Evolutionary conservation across 192 early-diverging fungal genomes (phyloP).

Genomic region (Coemansia sp.): DNA sequence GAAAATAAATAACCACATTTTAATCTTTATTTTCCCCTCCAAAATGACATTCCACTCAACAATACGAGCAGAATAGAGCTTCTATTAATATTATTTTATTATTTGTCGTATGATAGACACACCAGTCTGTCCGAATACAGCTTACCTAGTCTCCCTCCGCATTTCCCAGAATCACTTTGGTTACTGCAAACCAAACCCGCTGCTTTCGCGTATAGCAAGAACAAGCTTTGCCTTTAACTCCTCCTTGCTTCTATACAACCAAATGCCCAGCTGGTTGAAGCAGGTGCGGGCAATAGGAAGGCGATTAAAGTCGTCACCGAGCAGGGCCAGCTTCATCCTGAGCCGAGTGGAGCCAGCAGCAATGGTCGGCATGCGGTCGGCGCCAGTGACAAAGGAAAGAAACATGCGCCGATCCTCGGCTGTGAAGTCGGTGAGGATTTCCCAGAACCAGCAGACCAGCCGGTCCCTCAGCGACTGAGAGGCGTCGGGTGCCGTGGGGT

Average conservation of each 20-base stretch:
- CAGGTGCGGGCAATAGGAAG: slow-evolving; percentile 93
- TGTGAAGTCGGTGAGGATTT: slow-evolving; percentile 67
- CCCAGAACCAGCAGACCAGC: slow-evolving; percentile 76
- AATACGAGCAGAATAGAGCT: too few relatives aligned
- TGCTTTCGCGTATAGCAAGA: slow-evolving; percentile 75
- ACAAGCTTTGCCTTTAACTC: slow-evolving; percentile 69
- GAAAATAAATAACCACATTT: too few relatives aligned
- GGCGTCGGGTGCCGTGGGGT: background rate
- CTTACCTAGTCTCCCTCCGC: too few relatives aligned
- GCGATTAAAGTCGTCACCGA: slow-evolving; percentile 62
- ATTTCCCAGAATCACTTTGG: too few relatives aligned
- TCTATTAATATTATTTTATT: too few relatives aligned
- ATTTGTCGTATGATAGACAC: too few relatives aligned
- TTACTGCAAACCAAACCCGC: slow-evolving; percentile 75
- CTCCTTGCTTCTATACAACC: slow-evolving; percentile 67
- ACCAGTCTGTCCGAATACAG: too few relatives aligned
- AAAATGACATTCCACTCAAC: too few relatives aligned
- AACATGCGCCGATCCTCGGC: slow-evolving; percentile 69
- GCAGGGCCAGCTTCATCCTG: slow-evolving; percentile 68
- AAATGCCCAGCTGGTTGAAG: slow-evolving; percentile 88
- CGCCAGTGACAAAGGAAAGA: slow-evolving; percentile 86
- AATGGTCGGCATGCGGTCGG: slow-evolving; percentile 87
- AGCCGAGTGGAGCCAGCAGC: slow-evolving; percentile 49
- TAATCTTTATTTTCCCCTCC: too few relatives aligned
- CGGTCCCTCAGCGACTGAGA: slow-evolving; percentile 21